These are phyloP conservation scores for Hemisphaericaspora lyxosophila DNA, from an alignment of 1,139 yeast genomes.

Conservation along the genomic window DNA sequence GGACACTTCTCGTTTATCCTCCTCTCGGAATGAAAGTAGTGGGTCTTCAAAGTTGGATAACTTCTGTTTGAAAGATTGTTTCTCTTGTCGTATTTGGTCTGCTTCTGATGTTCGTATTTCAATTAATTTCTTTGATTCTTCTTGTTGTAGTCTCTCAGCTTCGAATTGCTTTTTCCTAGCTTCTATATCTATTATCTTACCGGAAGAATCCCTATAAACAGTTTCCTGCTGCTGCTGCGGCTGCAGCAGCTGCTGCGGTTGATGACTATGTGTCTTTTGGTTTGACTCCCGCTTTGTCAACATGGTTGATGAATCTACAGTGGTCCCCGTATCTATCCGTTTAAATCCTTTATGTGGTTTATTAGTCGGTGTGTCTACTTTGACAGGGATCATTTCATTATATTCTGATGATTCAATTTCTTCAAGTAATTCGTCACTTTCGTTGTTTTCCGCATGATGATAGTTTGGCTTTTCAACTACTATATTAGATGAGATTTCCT, in stretches of 20 bases:
- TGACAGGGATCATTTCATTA: constrained; percentile 21
- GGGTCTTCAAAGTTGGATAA: constrained; percentile 65
- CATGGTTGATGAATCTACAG: constrained; percentile 1
- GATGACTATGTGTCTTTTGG: constrained; percentile 1
- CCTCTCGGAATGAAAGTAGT: constrained; percentile 41
- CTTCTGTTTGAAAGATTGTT: constrained; percentile 31
- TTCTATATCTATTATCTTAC: constrained; percentile 37
- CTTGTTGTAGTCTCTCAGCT: constrained; percentile 39
- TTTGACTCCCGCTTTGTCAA: constrained; percentile 9
- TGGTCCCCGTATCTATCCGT: constrained; percentile 33
- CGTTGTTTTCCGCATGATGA: background rate
- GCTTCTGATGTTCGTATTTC: constrained; percentile 12
- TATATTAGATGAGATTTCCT: constrained; percentile 8
- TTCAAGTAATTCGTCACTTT: constrained; percentile 15
- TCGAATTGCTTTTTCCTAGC: constrained; percentile 21
- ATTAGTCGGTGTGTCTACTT: constrained; percentile 16
- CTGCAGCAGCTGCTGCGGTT: constrained; percentile 7
- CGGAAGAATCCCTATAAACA: constrained; percentile 42
- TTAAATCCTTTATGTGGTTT: constrained; percentile 33
- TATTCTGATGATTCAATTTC: constrained; percentile 7
- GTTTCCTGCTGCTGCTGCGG: constrained; percentile 21
- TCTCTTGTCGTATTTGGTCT: constrained; percentile 28
- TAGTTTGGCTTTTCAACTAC: constrained; percentile 10
- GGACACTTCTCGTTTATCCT: constrained; percentile 27
- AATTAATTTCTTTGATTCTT: constrained; percentile 12